Conservation (phyloP, 352 stramenopile genomes). For the Globisporangium recalcitrans region DNA sequence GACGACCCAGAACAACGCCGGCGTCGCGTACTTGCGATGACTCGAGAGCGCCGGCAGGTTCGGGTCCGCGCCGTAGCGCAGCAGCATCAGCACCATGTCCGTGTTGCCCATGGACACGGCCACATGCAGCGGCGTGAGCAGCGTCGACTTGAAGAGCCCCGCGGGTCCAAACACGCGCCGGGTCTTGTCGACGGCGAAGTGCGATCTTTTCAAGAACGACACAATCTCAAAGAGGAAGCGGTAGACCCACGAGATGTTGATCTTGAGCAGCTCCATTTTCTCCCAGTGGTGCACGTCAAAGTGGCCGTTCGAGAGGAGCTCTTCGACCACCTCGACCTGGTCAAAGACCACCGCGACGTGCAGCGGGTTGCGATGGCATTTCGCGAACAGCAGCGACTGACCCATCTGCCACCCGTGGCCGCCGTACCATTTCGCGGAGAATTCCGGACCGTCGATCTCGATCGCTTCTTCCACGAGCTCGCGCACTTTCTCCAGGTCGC, state of each 20-base stretch:
- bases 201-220: slow-evolving; percentile 44
- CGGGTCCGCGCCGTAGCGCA: slow-evolving; percentile 57
- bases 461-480: slow-evolving; percentile 41
- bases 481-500: slow-evolving; percentile 49
- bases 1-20: slow-evolving; percentile 64
- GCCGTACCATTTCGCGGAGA: slow-evolving; percentile 64
- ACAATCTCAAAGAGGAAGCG: slow-evolving; percentile 55
- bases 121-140: slow-evolving; percentile 70
- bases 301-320: slow-evolving; percentile 42
- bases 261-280: slow-evolving; percentile 66
- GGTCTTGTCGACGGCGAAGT: slow-evolving; percentile 31
- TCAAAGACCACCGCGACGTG: slow-evolving; percentile 74
- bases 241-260: slow-evolving; percentile 71
- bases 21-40: slow-evolving; percentile 51
- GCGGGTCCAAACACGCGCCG: slow-evolving; percentile 56
- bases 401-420: slow-evolving; percentile 20
- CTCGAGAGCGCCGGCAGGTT: slow-evolving; percentile 47
- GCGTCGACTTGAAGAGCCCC: slow-evolving; percentile 46
- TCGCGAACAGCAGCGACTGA: slow-evolving; percentile 27
- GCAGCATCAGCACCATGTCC: slow-evolving; percentile 58
- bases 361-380: slow-evolving; percentile 62
- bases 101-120: slow-evolving; percentile 63
- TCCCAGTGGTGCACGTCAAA: slow-evolving; percentile 74
- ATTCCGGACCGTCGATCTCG: slow-evolving; percentile 50
- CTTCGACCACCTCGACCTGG: slow-evolving; percentile 55